Conservation (phyloP, 345 rosid species). For the Ceriops tagal region DNA sequence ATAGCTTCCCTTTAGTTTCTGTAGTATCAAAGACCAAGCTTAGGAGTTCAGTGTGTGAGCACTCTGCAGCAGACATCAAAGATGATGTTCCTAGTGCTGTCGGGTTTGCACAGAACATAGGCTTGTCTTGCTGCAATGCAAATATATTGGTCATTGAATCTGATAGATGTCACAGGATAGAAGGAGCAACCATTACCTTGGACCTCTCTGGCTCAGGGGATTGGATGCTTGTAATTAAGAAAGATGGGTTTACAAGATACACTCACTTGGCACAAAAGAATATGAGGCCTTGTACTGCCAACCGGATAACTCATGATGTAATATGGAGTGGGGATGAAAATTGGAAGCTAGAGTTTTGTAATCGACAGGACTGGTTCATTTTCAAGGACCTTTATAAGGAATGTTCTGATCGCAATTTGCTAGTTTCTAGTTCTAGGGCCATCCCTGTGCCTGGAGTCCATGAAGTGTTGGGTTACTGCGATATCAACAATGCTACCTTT, state of each 20-base stretch:
- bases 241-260: slow-evolving; percentile 43
- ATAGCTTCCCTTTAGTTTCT: slow-evolving; percentile 45
- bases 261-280: slow-evolving; percentile 46
- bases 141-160: slow-evolving; percentile 51
- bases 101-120: slow-evolving; percentile 30
- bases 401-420: slow-evolving; percentile 64
- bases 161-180: slow-evolving; percentile 74
- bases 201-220: slow-evolving; percentile 59
- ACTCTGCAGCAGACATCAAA: slow-evolving; percentile 31
- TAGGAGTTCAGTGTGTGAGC: slow-evolving; percentile 42
- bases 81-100: slow-evolving; percentile 30
- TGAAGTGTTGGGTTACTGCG: slow-evolving; percentile 57
- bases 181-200: slow-evolving; percentile 50
- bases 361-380: slow-evolving; percentile 62
- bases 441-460: slow-evolving; percentile 83
- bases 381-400: slow-evolving; percentile 87
- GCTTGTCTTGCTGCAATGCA: slow-evolving; percentile 50
- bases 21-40: slow-evolving; percentile 43
- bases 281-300: slow-evolving; percentile 59
- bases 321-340: slow-evolving; percentile 68
- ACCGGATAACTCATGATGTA: slow-evolving; percentile 61
- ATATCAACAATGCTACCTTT: slow-evolving; percentile 29
- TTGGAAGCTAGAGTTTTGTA: slow-evolving; percentile 85
- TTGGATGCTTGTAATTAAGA: slow-evolving; percentile 66
- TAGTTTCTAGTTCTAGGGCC: slow-evolving; percentile 39